Conservation (phyloP, 2,329 filamentous ascomycete species). For the Exophiala spinifera region DNA sequence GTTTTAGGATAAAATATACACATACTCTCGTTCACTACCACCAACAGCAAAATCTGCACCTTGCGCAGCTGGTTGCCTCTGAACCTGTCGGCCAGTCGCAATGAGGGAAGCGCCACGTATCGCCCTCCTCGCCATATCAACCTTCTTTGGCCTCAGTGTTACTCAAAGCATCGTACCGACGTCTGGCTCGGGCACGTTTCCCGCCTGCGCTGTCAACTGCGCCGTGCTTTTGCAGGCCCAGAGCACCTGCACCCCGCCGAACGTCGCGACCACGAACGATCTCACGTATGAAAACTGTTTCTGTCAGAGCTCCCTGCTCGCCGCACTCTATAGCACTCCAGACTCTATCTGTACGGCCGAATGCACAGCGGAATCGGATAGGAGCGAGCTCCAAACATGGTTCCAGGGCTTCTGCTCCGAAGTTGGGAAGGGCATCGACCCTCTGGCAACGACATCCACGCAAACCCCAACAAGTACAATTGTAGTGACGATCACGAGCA, state of each 20-base stretch:
- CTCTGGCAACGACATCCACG: slow-evolving; percentile 32
- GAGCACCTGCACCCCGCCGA: slow-evolving; percentile 63
- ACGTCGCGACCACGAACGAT: slow-evolving; percentile 48
- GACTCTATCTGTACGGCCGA: slow-evolving; percentile 60
- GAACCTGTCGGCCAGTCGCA: neutral
- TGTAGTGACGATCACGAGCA: slow-evolving; percentile 25
- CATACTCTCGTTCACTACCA: too few species aligned
- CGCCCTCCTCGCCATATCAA: slow-evolving; percentile 15
- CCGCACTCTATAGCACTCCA: slow-evolving; percentile 55
- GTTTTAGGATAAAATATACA: neutral
- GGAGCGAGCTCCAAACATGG: slow-evolving; percentile 64
- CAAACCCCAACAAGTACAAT: slow-evolving; percentile 27
- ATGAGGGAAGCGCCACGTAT: neutral
- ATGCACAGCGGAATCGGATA: slow-evolving; percentile 54
- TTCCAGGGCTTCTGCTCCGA: slow-evolving; percentile 63
- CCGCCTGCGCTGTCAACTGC: slow-evolving; percentile 60
- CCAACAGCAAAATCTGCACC: neutral
- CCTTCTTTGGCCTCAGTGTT: slow-evolving; percentile 27
- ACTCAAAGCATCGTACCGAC: slow-evolving; percentile 37
- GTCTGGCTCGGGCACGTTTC: slow-evolving; percentile 49
- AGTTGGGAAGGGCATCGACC: slow-evolving; percentile 41
- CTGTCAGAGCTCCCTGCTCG: slow-evolving; percentile 62
- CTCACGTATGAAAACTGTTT: slow-evolving; percentile 67
- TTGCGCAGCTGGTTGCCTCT: neutral
- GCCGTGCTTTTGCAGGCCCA: slow-evolving; percentile 66